A percentile compares a stretch with the other conserved stretches of the same genome.
phyloP scores from a whole-genome alignment of 192 early-diverging fungal species.

The Obelidium mucronatum region DNA sequence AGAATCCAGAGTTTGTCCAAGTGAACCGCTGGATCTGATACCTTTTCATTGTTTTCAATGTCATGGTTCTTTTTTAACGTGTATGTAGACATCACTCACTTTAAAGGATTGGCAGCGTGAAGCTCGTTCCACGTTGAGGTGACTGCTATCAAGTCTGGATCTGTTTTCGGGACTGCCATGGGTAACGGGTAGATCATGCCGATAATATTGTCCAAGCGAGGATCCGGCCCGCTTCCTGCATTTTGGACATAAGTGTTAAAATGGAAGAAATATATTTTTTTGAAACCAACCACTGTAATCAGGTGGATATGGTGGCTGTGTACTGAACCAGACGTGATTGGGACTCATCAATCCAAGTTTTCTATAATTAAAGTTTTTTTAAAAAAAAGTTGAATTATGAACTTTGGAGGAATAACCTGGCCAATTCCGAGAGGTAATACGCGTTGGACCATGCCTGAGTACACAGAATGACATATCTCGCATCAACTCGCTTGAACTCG shows the following conservation, averaged over 20 bases:
- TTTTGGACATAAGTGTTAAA: conserved; percentile 1
- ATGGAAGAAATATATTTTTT: no score
- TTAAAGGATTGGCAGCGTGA: neutral
- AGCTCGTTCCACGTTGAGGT: neutral
- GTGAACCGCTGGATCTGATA: conserved; percentile 1
- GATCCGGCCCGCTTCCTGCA: conserved; percentile 5
- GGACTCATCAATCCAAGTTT: neutral
- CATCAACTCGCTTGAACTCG: neutral
- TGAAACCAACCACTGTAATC: conserved; percentile 9
- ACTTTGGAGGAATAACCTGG: no score
- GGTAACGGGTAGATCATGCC: neutral
- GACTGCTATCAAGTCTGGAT: neutral
- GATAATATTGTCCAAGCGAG: neutral
- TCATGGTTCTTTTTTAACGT: no score
- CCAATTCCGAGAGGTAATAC: neutral
- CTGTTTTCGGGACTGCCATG: neutral
- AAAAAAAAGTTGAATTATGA: no score
- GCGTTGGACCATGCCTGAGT: neutral
- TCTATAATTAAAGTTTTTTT: no score
- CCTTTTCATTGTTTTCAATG: no score
- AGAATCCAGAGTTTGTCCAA: conserved; percentile 13
- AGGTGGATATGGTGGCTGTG: neutral
- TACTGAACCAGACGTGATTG: conserved; percentile 2
- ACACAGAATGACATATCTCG: conserved; percentile 14
- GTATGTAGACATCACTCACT: neutral